Evolutionary conservation across 805 yeast genomes (phyloP), one percentile per base, ranked within the genome.

Genomic region (Sporopachydermia quercuum): DNA sequence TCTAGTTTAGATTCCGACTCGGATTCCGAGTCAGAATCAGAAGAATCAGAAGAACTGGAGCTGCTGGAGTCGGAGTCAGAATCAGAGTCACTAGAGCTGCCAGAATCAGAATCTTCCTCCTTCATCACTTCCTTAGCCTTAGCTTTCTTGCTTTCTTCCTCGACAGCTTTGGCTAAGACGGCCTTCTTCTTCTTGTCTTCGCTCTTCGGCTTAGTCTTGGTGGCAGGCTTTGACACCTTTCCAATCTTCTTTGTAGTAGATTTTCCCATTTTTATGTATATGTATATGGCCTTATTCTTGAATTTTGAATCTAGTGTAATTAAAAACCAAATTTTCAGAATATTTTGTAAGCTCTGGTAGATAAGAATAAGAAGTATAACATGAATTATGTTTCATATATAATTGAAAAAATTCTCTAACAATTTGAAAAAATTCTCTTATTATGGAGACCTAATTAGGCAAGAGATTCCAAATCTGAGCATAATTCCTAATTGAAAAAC

Each of bases 151-250:
- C 18, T 17, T 40, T 46, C 46, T 15, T 43, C 38, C 30, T 37
- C 38, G 19, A 37, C 45, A 33, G 34, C 17, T 14, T 39, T 44
- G 17, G 18, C 35, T 34, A 37, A 30, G 27, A 6, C 27, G 30
- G 19, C 27, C 49, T 43, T 56, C 62, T 42, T 46, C 47, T 47
- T 49, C 54, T 46, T 47, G 36, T 45, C 45, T 44, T 48, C 46
- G 48, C 55, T 46, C 19, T 50, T 51, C 11, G 42, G 23, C 47
- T 49, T 50, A 36, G 60, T 54, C 41, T 62, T 65, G 40, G 63
- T 42, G 17, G 56, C 46, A 38, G 54, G 48, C 43, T 46, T 45
- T 38, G 45, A 36, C n/a, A 38, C 19, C 49, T 46, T 45, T 13
- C 41, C 46, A 44, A 33, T n/a, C 30, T 23, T 23, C n/a, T 8